Base-by-base conservation (phyloP, 1,139 yeast genomes). In the Debaryomyces coudertii region DNA sequence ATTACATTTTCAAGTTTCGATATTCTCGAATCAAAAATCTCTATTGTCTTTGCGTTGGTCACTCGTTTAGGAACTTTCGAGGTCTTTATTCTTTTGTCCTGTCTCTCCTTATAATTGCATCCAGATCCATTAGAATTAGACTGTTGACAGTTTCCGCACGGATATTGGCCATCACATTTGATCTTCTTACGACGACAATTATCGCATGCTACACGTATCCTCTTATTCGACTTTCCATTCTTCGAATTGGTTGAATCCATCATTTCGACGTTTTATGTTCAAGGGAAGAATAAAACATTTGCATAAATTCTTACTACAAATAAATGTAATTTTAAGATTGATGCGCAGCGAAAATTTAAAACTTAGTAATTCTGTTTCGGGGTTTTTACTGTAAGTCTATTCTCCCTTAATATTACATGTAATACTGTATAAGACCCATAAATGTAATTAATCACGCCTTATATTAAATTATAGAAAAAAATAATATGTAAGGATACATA, bases 121-220 rank as follows among this genome's bases (percentile, higher is more conserved):
- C 53, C 45, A 1, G 55, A 28, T 16, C 58, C 61, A 20, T 57
- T 62, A 4, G 57, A 50, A 18, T 58, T 62, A 4, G 57, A 50
- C 16, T 55, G 62, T 12, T 48, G 47, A 56, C 84, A 79, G 46
- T 75, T 73, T 7, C 53, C 47, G 53, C 84, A 78, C 2, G 80
- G 79, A n/a, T 50, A 54, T 2, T 61, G 58, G 0, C 83, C 83
- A 54, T 76, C 70, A 55, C 84, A 79, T 52, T 75, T 77, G 44
- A 78, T 68, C 55, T 79, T 79, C 56, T 76, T 77, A 18, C 62
- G 50, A 4, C 83, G 66, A 53, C 83, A 80, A 4, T 66, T 66
- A 49, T 79, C 83, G 56, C 85, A 81, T 1, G 85, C 85, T 46
- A 68, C 40, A 6, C 40, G 23, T 35, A 71, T 68, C 9, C 78